Conservation (phyloP, 495 filamentous ascomycete genomes). For the Talaromyces liani region DNA sequence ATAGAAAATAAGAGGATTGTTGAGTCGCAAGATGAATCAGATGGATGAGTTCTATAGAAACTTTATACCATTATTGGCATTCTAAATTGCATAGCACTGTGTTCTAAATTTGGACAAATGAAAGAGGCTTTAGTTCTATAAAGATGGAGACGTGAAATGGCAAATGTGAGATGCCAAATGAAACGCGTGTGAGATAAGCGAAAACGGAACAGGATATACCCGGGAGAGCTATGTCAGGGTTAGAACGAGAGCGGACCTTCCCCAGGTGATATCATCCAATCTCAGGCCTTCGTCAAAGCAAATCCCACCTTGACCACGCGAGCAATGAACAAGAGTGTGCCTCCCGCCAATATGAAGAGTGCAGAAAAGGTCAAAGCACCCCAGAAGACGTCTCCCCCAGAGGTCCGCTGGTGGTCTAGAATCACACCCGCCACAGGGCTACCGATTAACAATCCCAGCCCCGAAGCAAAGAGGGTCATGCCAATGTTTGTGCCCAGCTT, state of each 20-base stretch:
- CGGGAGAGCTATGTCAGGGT: no score
- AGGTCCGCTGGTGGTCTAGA: constrained; percentile 13
- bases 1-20: not conserved
- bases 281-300: not conserved
- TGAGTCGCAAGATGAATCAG: no score
- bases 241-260: not conserved
- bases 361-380: not conserved
- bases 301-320: constrained; percentile 2
- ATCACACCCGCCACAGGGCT: constrained; percentile 29
- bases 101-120: no score
- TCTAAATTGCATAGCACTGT: no score
- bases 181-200: not conserved
- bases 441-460: constrained; percentile 23
- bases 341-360: not conserved
- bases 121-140: no score
- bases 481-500: constrained; percentile 27
- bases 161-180: not conserved
- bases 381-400: not conserved
- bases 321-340: not conserved
- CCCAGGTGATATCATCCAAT: not conserved
- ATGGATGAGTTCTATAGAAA: no score
- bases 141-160: not conserved
- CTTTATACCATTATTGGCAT: no score
- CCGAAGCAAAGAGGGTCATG: constrained; percentile 18
- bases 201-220: not conserved